A percentile compares a stretch with the other conserved stretches of the same genome.
Evolutionary conservation across 768 basidiomycete genomes (phyloP).

Genomic region (Kwoniella shandongensis): DNA sequence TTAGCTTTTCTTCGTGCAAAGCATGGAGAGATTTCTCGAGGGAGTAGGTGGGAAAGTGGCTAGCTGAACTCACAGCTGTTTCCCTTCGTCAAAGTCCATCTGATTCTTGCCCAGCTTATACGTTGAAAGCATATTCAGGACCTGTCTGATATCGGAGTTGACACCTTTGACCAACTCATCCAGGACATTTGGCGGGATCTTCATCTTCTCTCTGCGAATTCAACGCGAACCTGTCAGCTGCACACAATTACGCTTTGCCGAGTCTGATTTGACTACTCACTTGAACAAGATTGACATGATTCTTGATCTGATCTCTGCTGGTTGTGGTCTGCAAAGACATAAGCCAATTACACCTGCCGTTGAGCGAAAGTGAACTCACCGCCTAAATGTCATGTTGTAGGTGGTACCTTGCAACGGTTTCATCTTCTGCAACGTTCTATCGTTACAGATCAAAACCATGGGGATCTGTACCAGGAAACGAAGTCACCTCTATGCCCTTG

Average conservation of each 20-base stretch:
- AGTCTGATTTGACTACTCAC: conserved; percentile 56
- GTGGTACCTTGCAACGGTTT: conserved; percentile 76
- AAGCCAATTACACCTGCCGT: conserved; percentile 22
- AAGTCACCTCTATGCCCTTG: not conserved
- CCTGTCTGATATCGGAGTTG: conserved; percentile 91
- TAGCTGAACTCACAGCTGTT: conserved; percentile 67
- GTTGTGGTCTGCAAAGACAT: conserved; percentile 65
- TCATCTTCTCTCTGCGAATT: conserved; percentile 76
- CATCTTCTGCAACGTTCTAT: conserved; percentile 79
- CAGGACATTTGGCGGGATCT: conserved; percentile 82
- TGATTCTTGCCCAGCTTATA: conserved; percentile 77
- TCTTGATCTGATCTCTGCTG: conserved; percentile 73
- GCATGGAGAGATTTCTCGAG: not conserved
- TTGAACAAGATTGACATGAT: conserved; percentile 86
- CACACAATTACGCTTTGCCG: not conserved
- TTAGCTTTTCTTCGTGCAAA: not conserved
- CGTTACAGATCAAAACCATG: conserved; percentile 97
- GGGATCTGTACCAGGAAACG: conserved; percentile 64
- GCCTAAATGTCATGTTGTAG: conserved; percentile 72
- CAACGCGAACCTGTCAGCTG: not conserved
- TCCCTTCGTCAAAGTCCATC: conserved; percentile 90
- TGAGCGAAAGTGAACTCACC: conserved; percentile 57
- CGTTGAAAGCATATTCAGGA: conserved; percentile 96
- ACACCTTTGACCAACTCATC: conserved; percentile 86
- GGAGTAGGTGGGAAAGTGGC: conserved; percentile 1